These are phyloP conservation scores for Dryas alaskensis DNA, from an alignment of 306 rosid genomes.

Conservation along the genomic window DNA sequence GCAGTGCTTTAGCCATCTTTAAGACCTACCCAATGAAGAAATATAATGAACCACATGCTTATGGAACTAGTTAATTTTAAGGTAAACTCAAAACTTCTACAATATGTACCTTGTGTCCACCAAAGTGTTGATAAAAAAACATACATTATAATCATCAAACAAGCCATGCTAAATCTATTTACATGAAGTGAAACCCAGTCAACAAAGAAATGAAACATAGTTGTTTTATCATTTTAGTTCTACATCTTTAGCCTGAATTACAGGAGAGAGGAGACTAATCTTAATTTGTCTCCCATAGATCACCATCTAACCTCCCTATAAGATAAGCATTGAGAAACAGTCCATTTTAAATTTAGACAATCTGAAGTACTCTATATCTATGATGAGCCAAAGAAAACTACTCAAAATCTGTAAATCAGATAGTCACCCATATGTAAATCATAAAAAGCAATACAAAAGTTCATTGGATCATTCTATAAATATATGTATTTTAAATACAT, in stretches of 20 bases:
- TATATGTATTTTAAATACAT: no score
- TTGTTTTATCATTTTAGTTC: background rate
- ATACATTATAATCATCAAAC: background rate
- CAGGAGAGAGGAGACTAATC: background rate
- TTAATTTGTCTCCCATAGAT: background rate
- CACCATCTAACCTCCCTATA: background rate
- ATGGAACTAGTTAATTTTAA: background rate
- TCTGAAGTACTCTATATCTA: background rate
- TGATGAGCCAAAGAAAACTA: background rate
- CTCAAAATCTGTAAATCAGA: background rate
- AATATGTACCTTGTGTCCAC: background rate
- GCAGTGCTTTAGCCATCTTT: constrained; percentile 85
- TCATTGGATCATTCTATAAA: background rate
- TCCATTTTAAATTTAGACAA: background rate
- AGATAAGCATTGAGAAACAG: background rate
- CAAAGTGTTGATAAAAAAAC: background rate
- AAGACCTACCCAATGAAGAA: constrained; percentile 51
- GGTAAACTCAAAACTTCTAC: background rate
- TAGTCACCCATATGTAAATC: background rate
- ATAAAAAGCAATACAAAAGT: background rate
- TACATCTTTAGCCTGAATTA: background rate
- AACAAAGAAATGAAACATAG: background rate
- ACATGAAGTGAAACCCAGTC: background rate
- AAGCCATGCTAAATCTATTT: background rate
- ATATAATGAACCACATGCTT: constrained; percentile 3